Evolutionary conservation across 371 early-diverging fungal genomes (phyloP).

Genomic region (Chytridium lagenaria): DNA sequence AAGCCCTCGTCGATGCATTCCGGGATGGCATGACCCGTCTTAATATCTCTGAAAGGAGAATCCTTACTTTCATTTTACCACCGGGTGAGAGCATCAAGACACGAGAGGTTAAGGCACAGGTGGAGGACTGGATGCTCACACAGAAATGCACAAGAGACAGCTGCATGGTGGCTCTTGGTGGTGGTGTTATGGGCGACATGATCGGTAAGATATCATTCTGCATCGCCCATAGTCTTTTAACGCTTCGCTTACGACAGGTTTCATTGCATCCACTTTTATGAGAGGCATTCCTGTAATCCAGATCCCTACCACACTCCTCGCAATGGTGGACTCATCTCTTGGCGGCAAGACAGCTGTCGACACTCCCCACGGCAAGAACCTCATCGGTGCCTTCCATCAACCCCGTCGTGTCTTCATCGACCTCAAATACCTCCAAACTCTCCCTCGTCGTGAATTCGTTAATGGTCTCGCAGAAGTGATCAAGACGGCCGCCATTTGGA

Average conservation of each 20-base stretch:
- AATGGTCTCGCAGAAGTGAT: conserved; percentile 98
- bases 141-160: conserved; percentile 92
- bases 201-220: conserved; percentile 58
- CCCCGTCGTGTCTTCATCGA: conserved; percentile 94
- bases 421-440: conserved; percentile 79
- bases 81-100: conserved; percentile 93
- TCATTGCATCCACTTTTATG: conserved; percentile 97
- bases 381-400: conserved; percentile 97
- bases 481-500: conserved; percentile 96
- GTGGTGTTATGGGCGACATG: conserved; percentile 97
- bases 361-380: conserved; percentile 93
- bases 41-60: conserved; percentile 41
- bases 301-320: conserved; percentile 93
- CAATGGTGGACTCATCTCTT: conserved; percentile 98
- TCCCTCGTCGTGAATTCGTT: conserved; percentile 92
- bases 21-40: conserved; percentile 41
- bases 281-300: conserved; percentile 93
- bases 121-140: conserved; percentile 91
- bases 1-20: conserved; percentile 34
- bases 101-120: conserved; percentile 81
- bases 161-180: conserved; percentile 92
- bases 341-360: conserved; percentile 98
- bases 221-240: neutral
- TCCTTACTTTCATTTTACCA: conserved; percentile 81
- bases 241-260: conserved; percentile 56